These are phyloP conservation scores for Terfezia claveryi DNA, from an alignment of 495 filamentous ascomycete species.

Conservation along the genomic window DNA sequence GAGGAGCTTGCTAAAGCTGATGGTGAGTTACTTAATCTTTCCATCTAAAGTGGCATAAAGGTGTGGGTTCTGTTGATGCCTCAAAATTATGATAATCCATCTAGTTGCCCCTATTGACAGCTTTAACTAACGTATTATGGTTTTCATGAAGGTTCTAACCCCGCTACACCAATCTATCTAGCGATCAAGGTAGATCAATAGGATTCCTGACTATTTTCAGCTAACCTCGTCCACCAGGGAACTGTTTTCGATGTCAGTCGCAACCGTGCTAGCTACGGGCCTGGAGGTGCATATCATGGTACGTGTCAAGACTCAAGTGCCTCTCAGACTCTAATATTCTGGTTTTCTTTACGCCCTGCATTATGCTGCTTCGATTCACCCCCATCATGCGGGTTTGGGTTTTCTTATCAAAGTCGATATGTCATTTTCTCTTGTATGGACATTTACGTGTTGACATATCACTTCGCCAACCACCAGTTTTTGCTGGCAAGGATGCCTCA, in stretches of 20 bases:
- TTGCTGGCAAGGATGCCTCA: constrained; percentile 85
- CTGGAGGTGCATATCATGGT: constrained; percentile 72
- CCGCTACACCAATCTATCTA: constrained; percentile 56
- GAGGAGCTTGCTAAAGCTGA: constrained; percentile 62
- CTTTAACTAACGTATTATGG: not conserved
- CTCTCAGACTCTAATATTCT: too few species aligned
- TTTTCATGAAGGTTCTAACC: constrained; percentile 29
- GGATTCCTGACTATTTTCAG: not conserved
- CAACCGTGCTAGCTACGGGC: constrained; percentile 55
- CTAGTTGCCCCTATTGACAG: not conserved
- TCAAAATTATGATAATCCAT: not conserved
- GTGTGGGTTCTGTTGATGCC: not conserved
- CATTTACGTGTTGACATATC: not conserved
- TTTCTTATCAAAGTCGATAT: not conserved
- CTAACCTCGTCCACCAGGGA: constrained; percentile 27
- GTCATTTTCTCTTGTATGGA: not conserved
- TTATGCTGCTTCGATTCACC: not conserved
- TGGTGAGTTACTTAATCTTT: constrained; percentile 31
- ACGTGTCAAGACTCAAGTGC: constrained; percentile 11
- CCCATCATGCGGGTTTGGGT: not conserved
- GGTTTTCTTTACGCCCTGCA: not conserved
- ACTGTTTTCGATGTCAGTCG: constrained; percentile 81
- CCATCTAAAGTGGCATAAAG: not conserved
- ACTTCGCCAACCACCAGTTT: constrained; percentile 34
- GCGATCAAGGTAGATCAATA: constrained; percentile 53